A percentile compares a stretch with the other conserved stretches of the same genome.
phyloP scores from a whole-genome alignment of 1,284 basidiomycete species.

The Hemileia vastatrix region DNA sequence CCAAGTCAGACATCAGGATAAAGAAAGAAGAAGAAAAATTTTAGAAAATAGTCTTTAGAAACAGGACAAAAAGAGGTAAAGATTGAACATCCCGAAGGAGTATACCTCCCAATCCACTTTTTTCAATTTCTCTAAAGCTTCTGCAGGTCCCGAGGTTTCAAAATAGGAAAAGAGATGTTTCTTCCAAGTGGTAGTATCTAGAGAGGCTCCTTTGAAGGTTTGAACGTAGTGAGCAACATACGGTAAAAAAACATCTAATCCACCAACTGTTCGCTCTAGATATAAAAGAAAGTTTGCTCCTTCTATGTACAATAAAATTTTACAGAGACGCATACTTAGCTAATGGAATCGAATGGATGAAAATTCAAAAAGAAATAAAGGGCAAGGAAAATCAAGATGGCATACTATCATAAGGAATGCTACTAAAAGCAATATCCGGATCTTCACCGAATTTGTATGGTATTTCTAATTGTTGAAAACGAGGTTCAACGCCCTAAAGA shows the following conservation, averaged over 20 bases:
- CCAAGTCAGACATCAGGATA: background rate
- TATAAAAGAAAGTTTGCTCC: slow-evolving; percentile 61
- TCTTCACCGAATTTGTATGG: slow-evolving; percentile 71
- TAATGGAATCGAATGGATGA: background rate
- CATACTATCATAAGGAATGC: slow-evolving; percentile 24
- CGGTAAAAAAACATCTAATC: slow-evolving; percentile 56
- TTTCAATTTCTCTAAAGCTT: slow-evolving; percentile 61
- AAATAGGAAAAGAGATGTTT: slow-evolving; percentile 74
- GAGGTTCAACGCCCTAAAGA: slow-evolving; percentile 46
- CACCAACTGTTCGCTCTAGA: slow-evolving; percentile 67
- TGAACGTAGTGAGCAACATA: slow-evolving; percentile 44
- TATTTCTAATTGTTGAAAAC: slow-evolving; percentile 76
- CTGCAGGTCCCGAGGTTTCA: slow-evolving; percentile 51
- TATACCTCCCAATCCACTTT: slow-evolving; percentile 68
- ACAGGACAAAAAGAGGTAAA: background rate
- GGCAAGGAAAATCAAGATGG: slow-evolving; percentile 12
- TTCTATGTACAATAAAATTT: slow-evolving; percentile 25
- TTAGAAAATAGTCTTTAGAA: background rate
- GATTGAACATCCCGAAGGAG: too few species aligned
- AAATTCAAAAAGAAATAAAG: slow-evolving; percentile 53
- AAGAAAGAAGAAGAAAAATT: slow-evolving; percentile 5
- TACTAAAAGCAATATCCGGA: slow-evolving; percentile 45
- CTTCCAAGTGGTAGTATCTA: slow-evolving; percentile 82
- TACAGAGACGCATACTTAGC: background rate
- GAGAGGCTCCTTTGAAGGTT: slow-evolving; percentile 67